Conservation (phyloP, 176 grass and related monocot genomes). For the Calamus simplicifolius region DNA sequence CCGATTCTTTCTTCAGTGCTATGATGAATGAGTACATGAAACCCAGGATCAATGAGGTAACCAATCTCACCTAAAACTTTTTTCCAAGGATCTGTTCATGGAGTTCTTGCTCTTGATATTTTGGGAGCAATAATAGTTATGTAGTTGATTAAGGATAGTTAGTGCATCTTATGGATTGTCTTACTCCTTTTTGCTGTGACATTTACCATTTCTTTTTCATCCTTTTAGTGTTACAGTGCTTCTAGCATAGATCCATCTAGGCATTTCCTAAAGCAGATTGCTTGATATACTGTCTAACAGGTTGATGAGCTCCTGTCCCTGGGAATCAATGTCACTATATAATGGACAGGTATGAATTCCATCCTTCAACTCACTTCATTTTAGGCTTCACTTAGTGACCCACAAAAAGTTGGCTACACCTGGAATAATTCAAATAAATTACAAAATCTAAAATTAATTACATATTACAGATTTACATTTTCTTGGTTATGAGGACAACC, state of each 20-base stretch:
- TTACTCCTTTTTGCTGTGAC: too few relatives aligned
- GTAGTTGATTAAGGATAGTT: too few relatives aligned
- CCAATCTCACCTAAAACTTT: background rate
- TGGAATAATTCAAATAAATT: too few relatives aligned
- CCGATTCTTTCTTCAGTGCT: slow-evolving; percentile 31
- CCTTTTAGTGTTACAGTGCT: background rate
- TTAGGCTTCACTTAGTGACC: background rate
- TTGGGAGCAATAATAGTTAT: too few relatives aligned
- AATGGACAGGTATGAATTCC: slow-evolving; percentile 46
- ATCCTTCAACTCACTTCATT: background rate
- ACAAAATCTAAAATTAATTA: too few relatives aligned
- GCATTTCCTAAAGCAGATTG: too few relatives aligned
- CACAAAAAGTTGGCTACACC: background rate
- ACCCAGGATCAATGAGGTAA: slow-evolving; percentile 65
- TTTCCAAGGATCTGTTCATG: too few relatives aligned
- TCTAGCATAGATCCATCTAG: too few relatives aligned
- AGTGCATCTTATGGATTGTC: too few relatives aligned
- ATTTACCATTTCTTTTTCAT: background rate
- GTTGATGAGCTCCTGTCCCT: slow-evolving; percentile 52
- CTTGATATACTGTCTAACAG: slow-evolving; percentile 3
- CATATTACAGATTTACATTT: too few relatives aligned
- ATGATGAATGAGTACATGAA: slow-evolving; percentile 75
- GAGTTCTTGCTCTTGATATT: too few relatives aligned
- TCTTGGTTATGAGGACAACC: too few relatives aligned
- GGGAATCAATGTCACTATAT: slow-evolving; percentile 57